Base-by-base conservation (phyloP, 1,284 basidiomycete species). In the Rhodotorula sp. region DNA sequence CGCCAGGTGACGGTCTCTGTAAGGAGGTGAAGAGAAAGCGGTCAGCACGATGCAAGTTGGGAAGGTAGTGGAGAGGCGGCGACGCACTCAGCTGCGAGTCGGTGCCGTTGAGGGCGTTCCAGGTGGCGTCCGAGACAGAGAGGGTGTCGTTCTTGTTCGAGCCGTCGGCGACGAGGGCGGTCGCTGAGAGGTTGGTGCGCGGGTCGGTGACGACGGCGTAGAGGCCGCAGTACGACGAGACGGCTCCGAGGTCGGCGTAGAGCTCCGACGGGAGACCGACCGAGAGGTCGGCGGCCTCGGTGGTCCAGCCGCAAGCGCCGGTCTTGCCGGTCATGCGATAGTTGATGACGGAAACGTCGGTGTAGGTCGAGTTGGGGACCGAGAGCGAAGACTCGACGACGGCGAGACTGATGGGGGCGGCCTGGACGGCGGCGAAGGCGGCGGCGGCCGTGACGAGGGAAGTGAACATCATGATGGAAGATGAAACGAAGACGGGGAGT, bases 201-300 rank as follows among this genome's bases (percentile, higher is more conserved):
- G 60, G 49, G 67, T 64, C 64, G 28, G 28, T 38, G 62, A 76
- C 56, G 63, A 75, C 73, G 56, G 75, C 57, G 73, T 66, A 76
- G 26, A 61, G 18, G 26, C 75, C 75, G 60, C 75, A 76, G 75
- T 69, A 75, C 49, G 72, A 49, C n/a, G 73, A 75, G 63, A 72
- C 73, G 52, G 65, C 38, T 34, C 31, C 62, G 65, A 71, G 67
- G n/a, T 70, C 66, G 56, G 55, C 43, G 75, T 76, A 55, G 60
- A 64, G 55, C 63, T 74, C 73, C 67, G 62, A 55, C n/a, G 75
- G 75, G 50, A 76, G 73, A 59, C 73, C 72, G 64, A 70, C 75
- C 57, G 75, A 72, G 63, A 64, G n/a, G 64, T 70, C 70, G 10
- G 59, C 31, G 57, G 74, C 70, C 49, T 67, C 15, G 23, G 65